A percentile compares a stretch with the other conserved stretches of the same genome.
Evolutionary conservation across 768 basidiomycete species (phyloP).

Genomic region (Pleurotus sapidus): DNA sequence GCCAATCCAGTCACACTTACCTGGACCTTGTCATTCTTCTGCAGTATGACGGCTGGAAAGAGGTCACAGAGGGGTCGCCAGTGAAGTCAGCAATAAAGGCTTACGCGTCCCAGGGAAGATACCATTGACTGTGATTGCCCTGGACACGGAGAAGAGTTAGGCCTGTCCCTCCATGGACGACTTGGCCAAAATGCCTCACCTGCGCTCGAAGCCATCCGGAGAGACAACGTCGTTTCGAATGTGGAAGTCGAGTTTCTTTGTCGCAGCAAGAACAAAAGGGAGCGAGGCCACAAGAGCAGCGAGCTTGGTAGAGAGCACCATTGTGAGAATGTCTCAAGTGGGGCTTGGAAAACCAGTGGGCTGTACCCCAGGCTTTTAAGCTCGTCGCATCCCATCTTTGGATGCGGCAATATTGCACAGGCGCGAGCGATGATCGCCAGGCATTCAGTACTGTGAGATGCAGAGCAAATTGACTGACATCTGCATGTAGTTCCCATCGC

Average conservation of each 20-base stretch:
- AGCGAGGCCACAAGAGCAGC: conserved; percentile 8
- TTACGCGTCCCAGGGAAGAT: conserved; percentile 21
- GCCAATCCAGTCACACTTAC: neutral
- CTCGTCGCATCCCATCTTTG: neutral
- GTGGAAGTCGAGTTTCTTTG: conserved; percentile 11
- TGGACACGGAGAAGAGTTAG: neutral
- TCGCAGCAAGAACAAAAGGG: conserved; percentile 12
- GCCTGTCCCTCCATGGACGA: neutral
- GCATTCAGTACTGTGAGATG: conserved; percentile 1
- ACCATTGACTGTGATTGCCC: conserved; percentile 24
- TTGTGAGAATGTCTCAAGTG: conserved; percentile 7
- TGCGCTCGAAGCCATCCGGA: conserved; percentile 20
- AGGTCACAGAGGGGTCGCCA: neutral
- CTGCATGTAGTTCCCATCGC: neutral
- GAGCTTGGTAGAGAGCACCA: conserved; percentile 10
- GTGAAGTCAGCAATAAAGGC: neutral
- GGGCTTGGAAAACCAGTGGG: neutral
- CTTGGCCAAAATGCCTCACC: conserved; percentile 7
- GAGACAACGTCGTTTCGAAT: conserved; percentile 18
- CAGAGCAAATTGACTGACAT: neutral
- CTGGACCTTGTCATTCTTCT: conserved; percentile 23
- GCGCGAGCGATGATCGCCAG: conserved; percentile 2
- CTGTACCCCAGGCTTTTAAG: neutral
- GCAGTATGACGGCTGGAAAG: conserved; percentile 11
- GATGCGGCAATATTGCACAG: conserved; percentile 5